Evolutionary conservation across 1,284 basidiomycete species (phyloP), one percentile per base, ranked within the genome.

Genomic region (Inonotus obliquus): DNA sequence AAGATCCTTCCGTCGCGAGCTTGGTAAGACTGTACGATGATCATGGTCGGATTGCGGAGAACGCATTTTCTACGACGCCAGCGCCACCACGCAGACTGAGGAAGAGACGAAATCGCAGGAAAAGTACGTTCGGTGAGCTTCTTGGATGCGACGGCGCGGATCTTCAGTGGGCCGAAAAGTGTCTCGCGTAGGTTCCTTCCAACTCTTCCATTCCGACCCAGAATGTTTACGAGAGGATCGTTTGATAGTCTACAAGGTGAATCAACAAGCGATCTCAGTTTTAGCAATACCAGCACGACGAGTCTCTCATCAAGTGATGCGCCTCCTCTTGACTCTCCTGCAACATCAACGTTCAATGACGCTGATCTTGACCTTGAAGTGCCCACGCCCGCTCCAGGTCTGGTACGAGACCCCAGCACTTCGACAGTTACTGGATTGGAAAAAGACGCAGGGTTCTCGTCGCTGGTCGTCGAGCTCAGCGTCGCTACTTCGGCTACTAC

Each of bases 161-260:
- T 67, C 87, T 91, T 57, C 89, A 87, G 2, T 91, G 89, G 89
- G 89, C 89, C 11, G 89, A 91, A 73, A 79, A 80, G 38, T 85
- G 82, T 70, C 75, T 91, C 61, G 81, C 79, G 89, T 90, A 68
- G 63, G 83, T 68, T 51, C n/a, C 44, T 9, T 13, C 11, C 10
- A 32, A 52, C 25, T 41, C 60, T 45, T 14, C 25, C 23, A 23
- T 41, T 35, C 14, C 27, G 6, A 23, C 1, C 27, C 17, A 44
- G 13, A 19, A n/a, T 35, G 9, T 55, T 62, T 37, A 48, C 48
- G 21, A 48, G 17, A n/a, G n/a, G n/a, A 17, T 51, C 21, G 1
- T 55, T 41, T 37, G 49, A 41, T 32, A 57, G 38, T 32, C 21
- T 13, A 58, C 32, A 17, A n/a, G 19, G 19, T 10, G 29, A n/a